Base-by-base conservation (phyloP, 768 basidiomycete genomes). In the Xanthoconium purpureum region DNA sequence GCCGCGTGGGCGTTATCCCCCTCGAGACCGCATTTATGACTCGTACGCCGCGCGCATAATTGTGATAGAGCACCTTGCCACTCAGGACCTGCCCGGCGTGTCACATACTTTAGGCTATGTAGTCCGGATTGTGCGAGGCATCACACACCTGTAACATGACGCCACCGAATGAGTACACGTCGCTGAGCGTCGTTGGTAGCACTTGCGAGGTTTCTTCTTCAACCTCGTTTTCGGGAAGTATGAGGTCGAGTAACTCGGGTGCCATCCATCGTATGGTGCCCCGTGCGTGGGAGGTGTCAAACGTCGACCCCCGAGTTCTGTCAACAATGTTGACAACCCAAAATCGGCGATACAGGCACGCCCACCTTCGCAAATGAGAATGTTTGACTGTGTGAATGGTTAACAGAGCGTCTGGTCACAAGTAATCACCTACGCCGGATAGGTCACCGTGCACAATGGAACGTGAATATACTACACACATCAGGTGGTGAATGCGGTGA, bases 1-100 rank as follows among this genome's bases (percentile, higher is more conserved):
- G 54, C 20, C 40, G 36, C 17, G 0, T 42, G 9, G 59, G 63
- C 15, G 6, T 47, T 2, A 17, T 43, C 33, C 60, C 55, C 11
- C 4, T 42, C 33, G 37, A 54, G 46, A 63, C 13, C 2, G 57
- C 60, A 37, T 35, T 24, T 9, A 59, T 8, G 7, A 65, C 50
- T 42, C 56, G 63, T 3, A 3, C n/a, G 0, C 65, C 60, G 33
- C 47, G 42, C 14, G n/a, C 4, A 18, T 54, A 58, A 17, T 62
- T 54, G 20, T 62, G 40, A 28, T 59, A 65, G 11, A 63, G 55
- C 35, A 65, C 38, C 32, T 55, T 38, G 13, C 57, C 64, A 17
- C 20, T 55, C 6, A 56, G 35, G 37, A 47, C 46, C 52, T 55
- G 33, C 43, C 8, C 20, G 4, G 6, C 45, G 2, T 38, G 29